Evolutionary conservation across 129 eudicot genomes (phyloP), one percentile per base, ranked within the genome.

Genomic region (Mikania micrantha): DNA sequence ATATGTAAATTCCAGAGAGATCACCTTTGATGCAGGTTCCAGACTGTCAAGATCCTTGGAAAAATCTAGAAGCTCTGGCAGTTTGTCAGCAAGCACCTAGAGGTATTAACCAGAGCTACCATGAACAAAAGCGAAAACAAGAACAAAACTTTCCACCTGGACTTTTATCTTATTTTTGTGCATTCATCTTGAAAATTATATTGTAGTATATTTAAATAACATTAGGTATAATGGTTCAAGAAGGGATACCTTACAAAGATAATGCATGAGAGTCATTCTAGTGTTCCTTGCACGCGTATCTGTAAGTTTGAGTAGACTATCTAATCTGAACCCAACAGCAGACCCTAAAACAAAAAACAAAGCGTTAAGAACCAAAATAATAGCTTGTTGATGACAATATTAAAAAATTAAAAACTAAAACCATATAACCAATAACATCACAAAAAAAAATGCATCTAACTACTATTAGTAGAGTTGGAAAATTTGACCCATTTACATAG

Each of bases 211-310:
- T 56, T 22, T 41, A 59, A 11, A 40, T 34, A 53, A 53, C 34
- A 15, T 16, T 48, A 15, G 10, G 24, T 74, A 49, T 53, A 3
- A 45, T 8, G 39, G 53, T 16, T 24, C 22, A 38, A 4, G 61
- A n/a, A n/a, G n/a, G n/a, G n/a, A 52, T 84, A 93, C 98, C 96
- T 93, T 93, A 67, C 95, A 93, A 35, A 93, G 95, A 77, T 93
- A 93, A 77, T 93, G 95, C 95, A 93, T 86, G 74, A 93, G 95
- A 54, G 99, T 93, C 84, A 93, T 79, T 83, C 73, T 93, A 71
- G 82, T 83, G 78, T 86, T 89, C 27, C 88, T 78, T 1, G 99
- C 85, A 69, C 99, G 82, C 21, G 99, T 93, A 77, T 93, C 99
- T 29, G 90, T 85, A 49, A 93, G 96, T 77, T 93, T 93, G 12